Base-by-base conservation (phyloP, 2,329 filamentous ascomycete species). In the Penicillium polonicum region DNA sequence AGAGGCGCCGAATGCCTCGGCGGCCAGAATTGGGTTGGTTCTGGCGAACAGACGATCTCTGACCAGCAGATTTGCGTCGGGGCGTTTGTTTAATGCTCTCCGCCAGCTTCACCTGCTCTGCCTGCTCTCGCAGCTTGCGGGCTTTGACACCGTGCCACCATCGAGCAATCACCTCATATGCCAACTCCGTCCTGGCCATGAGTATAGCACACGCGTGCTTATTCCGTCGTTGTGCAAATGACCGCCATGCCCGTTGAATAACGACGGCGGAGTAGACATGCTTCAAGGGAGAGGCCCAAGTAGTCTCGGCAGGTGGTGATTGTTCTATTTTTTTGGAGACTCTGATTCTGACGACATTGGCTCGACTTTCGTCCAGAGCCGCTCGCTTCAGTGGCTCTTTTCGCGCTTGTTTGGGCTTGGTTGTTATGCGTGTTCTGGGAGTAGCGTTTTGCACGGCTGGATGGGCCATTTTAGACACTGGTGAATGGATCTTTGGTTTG, bases 181-280 rank as follows among this genome's bases (percentile, higher is more conserved):
- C 77, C 74, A 60, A 83, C 64, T 38, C 70, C 65, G 45, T 80
- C 72, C 31, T 78, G 66, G 5, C 75, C 73, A 65, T 69, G 2
- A 78, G 77, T 60, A 69, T 45, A 12, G 38, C 48, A 29, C 65
- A 67, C 38, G 60, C 66, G n/a, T 61, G 43, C 3, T 53, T n/a
- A 35, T 66, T 58, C 21, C 65, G 67, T 23, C 43, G 52, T 23
- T 58, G 42, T 9, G 67, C 57, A 13, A 61, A 64, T 23, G 61
- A 63, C 55, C 84, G 79, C 74, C 80, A 86, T 7, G 76, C 75
- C 17, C 74, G 72, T 65, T 87, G 84, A 17, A 88, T 78, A 0
- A 74, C 74, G 2, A 74, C 68, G 0, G 83, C 83, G 2, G 84
- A 84, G 43, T 80, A 78, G 57, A 78, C 74, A 13, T 72, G 73